A percentile compares a stretch with the other conserved stretches of the same genome.
These are phyloP conservation scores for Papiliotrema terrestris DNA, from an alignment of 1,284 basidiomycete genomes.

Conservation along the genomic window DNA sequence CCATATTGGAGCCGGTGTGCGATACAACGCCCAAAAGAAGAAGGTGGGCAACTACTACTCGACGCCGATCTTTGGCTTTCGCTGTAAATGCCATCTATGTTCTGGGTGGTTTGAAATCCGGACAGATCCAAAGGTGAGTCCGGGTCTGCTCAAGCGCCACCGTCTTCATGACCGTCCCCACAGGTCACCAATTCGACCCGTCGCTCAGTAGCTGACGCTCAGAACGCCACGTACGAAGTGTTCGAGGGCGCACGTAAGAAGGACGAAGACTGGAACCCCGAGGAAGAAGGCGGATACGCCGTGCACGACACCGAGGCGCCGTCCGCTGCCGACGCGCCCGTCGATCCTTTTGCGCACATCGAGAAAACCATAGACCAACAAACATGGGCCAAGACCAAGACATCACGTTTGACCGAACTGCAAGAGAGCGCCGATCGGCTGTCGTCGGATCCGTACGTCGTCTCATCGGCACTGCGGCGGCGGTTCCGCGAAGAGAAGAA, in stretches of 20 bases:
- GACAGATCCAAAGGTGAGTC: conserved; percentile 85
- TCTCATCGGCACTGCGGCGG: conserved; percentile 69
- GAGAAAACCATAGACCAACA: conserved; percentile 82
- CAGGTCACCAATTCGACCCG: too few relatives aligned
- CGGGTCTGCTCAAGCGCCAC: too few relatives aligned
- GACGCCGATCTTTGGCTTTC: conserved; percentile 89
- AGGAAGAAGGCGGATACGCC: conserved; percentile 89
- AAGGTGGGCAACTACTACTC: conserved; percentile 94
- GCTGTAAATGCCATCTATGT: conserved; percentile 95
- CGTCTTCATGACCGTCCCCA: too few relatives aligned
- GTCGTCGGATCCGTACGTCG: conserved; percentile 77
- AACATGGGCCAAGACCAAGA: conserved; percentile 64
- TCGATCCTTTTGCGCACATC: conserved; percentile 77
- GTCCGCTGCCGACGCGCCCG: conserved; percentile 54
- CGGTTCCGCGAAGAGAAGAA: conserved; percentile 83
- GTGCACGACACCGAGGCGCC: conserved; percentile 71
- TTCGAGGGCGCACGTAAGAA: conserved; percentile 83
- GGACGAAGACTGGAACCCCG: conserved; percentile 92
- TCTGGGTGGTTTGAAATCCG: conserved; percentile 92
- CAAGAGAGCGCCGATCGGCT: conserved; percentile 67
- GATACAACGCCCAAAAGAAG: conserved; percentile 98
- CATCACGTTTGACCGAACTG: conserved; percentile 71
- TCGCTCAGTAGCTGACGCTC: conserved; percentile 7
- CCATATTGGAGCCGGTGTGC: conserved; percentile 94
- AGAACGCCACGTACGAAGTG: conserved; percentile 96